Percentiles rank a stretch among this genome's conserved stretches.
Evolutionary conservation across 2,329 filamentous ascomycete species (phyloP).

Genomic region (Cercospora zeae-maydis): DNA sequence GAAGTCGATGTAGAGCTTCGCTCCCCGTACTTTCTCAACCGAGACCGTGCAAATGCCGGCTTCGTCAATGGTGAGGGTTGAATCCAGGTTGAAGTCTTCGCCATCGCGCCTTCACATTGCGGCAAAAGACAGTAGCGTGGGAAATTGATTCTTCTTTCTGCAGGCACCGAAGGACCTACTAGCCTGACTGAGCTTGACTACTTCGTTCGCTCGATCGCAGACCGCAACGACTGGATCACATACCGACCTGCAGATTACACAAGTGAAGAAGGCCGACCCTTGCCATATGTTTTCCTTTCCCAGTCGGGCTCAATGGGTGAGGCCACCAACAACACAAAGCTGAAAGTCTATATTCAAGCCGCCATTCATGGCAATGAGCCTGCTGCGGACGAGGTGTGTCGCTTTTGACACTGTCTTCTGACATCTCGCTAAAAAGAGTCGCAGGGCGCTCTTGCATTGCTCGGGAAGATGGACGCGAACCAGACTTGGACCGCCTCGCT

Average conservation of each 20-base stretch:
- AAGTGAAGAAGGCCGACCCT: constrained; percentile 36
- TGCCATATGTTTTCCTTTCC: constrained; percentile 34
- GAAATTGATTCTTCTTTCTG: neutral
- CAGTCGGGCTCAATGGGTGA: neutral
- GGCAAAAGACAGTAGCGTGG: neutral
- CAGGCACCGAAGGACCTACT: neutral
- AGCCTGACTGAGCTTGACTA: constrained; percentile 12
- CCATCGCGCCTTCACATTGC: neutral
- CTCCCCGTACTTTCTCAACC: constrained; percentile 35
- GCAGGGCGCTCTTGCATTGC: constrained; percentile 35
- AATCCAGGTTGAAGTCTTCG: no score
- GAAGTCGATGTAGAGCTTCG: constrained; percentile 31
- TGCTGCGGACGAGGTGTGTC: constrained; percentile 33
- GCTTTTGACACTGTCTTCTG: neutral
- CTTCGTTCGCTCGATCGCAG: constrained; percentile 32
- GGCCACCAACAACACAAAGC: constrained; percentile 10
- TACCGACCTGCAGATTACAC: constrained; percentile 32
- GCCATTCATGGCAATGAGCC: constrained; percentile 40
- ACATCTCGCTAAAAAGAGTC: neutral
- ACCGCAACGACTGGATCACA: constrained; percentile 36
- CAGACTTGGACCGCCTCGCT: constrained; percentile 34
- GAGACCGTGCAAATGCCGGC: constrained; percentile 30
- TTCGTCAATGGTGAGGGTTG: constrained; percentile 28
- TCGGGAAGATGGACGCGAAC: constrained; percentile 37
- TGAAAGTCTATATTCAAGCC: constrained; percentile 38